Base-by-base conservation (phyloP, 805 yeast genomes). In the Wickerhamiella spandovensis region DNA sequence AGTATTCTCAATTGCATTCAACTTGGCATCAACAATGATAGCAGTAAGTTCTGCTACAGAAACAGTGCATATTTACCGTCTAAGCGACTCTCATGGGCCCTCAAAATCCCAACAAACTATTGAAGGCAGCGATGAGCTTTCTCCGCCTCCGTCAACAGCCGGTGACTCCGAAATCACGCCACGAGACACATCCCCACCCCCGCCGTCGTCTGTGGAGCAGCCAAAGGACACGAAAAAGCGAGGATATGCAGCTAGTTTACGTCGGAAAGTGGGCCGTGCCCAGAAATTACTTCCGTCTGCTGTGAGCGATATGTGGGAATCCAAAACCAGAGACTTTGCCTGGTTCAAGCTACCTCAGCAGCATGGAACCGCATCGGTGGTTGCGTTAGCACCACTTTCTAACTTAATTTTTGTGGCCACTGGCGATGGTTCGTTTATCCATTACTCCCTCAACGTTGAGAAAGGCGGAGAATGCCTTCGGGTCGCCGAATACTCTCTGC, bases 401-500 rank as follows among this genome's bases (percentile, higher is more conserved):
- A 61, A 57, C 47, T 50, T 58, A 21, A 54, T 64, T 25, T 66
- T 75, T 58, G 79, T 88, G 5, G 85, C 86, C 3, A 85, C 95
- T 0, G 75, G 82, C 0, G 84, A 80, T 51, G 97, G 97, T 0
- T 77, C 75, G 56, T 82, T 84, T 56, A 83, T 82, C 59, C 84
- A 83, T 47, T 90, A 86, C 64, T 82, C 82, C 1, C 68, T 90
- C 44, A 92, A 87, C 54, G 81, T 92, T 0, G 94, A 82, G 53
- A 68, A 89, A 49, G 97, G 97, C 1, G 98, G 98, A 1, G 96
- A 89, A 61, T 90, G 97, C 66, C 77, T 82, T 39, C 68, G 87
- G 53, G 68, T 84, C 50, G 78, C 81, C 53, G 95, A 86, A 60
- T 82, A 47, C 51, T 41, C 51, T 20, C 18, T 39, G 13, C 18